Conservation (phyloP, 2,329 filamentous ascomycete genomes). For the Cyphellophora attinorum region DNA sequence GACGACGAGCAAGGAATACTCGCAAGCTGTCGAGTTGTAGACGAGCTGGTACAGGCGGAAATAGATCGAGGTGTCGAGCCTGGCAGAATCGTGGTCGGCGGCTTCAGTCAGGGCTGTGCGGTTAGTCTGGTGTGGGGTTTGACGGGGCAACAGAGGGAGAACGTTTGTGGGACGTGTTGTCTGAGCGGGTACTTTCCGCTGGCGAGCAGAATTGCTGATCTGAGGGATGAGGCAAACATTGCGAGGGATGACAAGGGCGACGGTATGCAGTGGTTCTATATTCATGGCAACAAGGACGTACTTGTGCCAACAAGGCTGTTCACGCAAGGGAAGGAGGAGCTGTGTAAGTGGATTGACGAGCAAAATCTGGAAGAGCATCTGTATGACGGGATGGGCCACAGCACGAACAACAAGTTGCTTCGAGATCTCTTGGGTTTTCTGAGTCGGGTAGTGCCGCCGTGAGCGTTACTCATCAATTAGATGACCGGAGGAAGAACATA, state of each 20-base stretch:
- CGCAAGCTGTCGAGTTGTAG: constrained; percentile 30
- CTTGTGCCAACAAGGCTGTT: constrained; percentile 38
- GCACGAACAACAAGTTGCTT: constrained; percentile 31
- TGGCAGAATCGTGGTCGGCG: constrained; percentile 35
- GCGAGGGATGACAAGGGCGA: constrained; percentile 10
- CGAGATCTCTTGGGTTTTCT: constrained; percentile 31
- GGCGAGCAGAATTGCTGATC: constrained; percentile 26
- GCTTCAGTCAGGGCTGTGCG: constrained; percentile 40
- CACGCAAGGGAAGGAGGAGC: constrained; percentile 28
- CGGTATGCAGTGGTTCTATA: constrained; percentile 36
- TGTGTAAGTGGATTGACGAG: constrained; percentile 26
- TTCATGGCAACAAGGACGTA: constrained; percentile 37
- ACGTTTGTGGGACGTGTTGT: constrained; percentile 31
- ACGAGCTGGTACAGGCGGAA: constrained; percentile 32
- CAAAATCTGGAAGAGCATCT: constrained; percentile 27
- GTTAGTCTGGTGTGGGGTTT: constrained; percentile 35
- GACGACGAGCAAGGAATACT: constrained; percentile 38
- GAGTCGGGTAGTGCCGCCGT: constrained; percentile 12
- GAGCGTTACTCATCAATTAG: too few species aligned
- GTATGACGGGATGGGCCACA: constrained; percentile 41
- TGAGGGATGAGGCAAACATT: constrained; percentile 27
- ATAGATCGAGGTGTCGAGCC: constrained; percentile 30
- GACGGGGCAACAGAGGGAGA: constrained; percentile 22
- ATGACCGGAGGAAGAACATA: too few species aligned
- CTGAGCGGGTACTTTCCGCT: constrained; percentile 40